Conservation (phyloP, 805 yeast species). For the Candida rishiriensis region DNA sequence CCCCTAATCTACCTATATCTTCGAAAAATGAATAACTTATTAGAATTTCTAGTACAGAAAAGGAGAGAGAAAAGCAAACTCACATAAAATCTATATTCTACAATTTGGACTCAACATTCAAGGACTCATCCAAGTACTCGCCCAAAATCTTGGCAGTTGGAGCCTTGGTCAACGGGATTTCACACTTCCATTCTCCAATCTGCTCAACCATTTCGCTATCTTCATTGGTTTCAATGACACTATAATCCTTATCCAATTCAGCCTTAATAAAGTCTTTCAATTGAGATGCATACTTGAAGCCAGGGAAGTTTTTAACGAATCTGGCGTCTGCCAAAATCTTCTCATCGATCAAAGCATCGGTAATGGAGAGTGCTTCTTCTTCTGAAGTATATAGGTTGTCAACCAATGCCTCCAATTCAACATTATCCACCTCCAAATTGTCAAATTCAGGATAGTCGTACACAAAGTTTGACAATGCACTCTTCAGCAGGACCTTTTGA, state of each 20-base stretch:
- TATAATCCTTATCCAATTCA: conserved; percentile 13
- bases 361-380: conserved; percentile 6
- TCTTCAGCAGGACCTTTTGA: conserved; percentile 19
- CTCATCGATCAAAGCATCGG: conserved; percentile 2
- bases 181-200: conserved; percentile 53
- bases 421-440: conserved; percentile 21
- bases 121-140: conserved; percentile 20
- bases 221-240: conserved; percentile 5
- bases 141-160: conserved; percentile 46
- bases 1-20: too few relatives aligned
- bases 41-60: too few relatives aligned
- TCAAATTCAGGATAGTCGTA: conserved; percentile 25
- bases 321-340: conserved; percentile 11
- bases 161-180: conserved; percentile 50
- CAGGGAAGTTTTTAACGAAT: conserved; percentile 16
- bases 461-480: conserved; percentile 27
- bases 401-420: conserved; percentile 18
- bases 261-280: conserved; percentile 11
- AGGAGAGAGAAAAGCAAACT: too few relatives aligned
- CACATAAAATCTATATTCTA: conserved; percentile 4
- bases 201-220: conserved; percentile 42
- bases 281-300: conserved; percentile 16
- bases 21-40: too few relatives aligned
- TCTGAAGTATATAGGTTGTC: conserved; percentile 11
- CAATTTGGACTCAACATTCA: conserved; percentile 15